Evolutionary conservation across 352 stramenopile genomes (phyloP), one percentile per base, ranked within the genome.

Genomic region (Phytophthora citricola): DNA sequence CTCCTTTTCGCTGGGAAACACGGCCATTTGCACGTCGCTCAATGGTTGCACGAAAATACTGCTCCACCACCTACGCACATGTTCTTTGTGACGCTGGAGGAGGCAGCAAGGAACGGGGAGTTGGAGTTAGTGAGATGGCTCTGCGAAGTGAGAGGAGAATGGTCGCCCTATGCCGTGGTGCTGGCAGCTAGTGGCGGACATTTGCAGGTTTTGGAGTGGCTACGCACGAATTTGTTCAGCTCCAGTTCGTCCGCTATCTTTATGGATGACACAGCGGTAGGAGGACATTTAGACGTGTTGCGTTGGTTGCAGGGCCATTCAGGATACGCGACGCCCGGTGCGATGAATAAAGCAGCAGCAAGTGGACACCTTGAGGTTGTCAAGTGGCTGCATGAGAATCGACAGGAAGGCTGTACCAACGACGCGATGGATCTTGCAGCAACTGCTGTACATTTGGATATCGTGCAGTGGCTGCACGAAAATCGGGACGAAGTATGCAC

Each of bases 271-370:
- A 49, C 70, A 4, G 70, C 65, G 11, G 55, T 65, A 17, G 65
- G 65, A 34, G 65, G 65, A 22, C 62, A 69, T 39, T 44, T 78
- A 11, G 43, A 69, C 22, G 60, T 75, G 6, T 36, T 78, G 11
- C 31, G 41, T 3, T 78, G 70, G 70, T 41, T 78, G 43, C 70
- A 75, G 27, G 49, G 69, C 11, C 65, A 78, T 52, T 73, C 70
- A 27, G 70, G 62, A 4, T 72, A 75, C 48, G 69, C 66, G 2
- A 73, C 64, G 9, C 32, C 58, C 4, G 58, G 64, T 1, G 82
- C 78, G 11, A 91, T 91, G 82, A 81, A 89, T 47, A 83, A 76
- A 27, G 82, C 82, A 1, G 79, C 79, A 1, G 62, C 58, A 0
- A 78, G 76, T 40, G 83, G 81, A 8, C 76, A 88, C 50, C 53